Base-by-base conservation (phyloP, 345 rosid species). In the Populus alba region DNA sequence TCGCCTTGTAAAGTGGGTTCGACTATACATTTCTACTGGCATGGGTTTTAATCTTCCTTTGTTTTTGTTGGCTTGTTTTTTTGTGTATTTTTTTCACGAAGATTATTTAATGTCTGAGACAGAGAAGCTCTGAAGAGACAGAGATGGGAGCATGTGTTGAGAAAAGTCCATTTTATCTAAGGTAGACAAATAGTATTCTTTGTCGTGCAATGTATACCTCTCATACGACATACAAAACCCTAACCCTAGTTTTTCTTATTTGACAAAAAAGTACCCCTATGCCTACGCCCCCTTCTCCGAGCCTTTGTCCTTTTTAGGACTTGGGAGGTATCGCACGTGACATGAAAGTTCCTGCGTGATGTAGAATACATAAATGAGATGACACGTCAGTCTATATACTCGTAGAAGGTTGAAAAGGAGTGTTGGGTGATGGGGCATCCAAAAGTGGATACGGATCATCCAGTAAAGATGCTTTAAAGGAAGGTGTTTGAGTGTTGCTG, bases 381-480 rank as follows among this genome's bases (percentile, higher is more conserved):
- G 59, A 17, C 7, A 51, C 59, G 59, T 8, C 59, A 8, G 59
- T 51, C 59, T 51, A 51, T 51, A 33, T 33, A 33, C 35, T 18
- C 59, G 59, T 51, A 18, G 59, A 51, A 18, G 59, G 57, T n/a
- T 51, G 59, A 18, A 51, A 51, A 17, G 7, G 20, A 18, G 59
- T 51, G 59, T 70, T n/a, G 73, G 27, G 43, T 3, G 79, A 65
- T 68, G 79, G 81, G 75, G 55, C 73, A 75, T 65, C 72, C 55
- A 78, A 84, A 83, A 87, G 88, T 80, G 84, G 86, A 85, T 80
- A 77, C 85, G 77, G 87, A 80, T 80, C 86, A 79, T 84, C 78
- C 78, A 75, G 75, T 77, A 82, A 87, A 83, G 86, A 80, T 74
- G 87, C 85, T 84, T 84, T 83, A 79, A 76, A 37, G 22, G 69